Base-by-base conservation (phyloP, 1,284 basidiomycete genomes). In the Amylostereum chailletii region DNA sequence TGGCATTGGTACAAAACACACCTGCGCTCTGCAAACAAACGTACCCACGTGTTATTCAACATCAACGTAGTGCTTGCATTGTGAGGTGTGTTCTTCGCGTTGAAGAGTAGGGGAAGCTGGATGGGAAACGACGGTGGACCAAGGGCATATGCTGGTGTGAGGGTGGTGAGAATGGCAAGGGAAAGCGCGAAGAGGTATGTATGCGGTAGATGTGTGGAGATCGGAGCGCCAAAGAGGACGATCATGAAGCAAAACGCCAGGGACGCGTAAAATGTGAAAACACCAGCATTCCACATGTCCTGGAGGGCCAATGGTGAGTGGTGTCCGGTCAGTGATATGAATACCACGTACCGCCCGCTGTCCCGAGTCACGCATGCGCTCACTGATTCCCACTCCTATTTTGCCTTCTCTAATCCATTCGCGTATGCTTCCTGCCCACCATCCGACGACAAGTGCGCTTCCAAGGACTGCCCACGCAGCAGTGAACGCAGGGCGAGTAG, bases 11-110 rank as follows among this genome's bases (percentile, higher is more conserved):
- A 37, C 48, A n/a, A 41, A 6, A 81, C 88, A 62, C 58, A 94
- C 91, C 76, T 75, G 54, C 87, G 71, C 56, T 91, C 83, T 46
- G 79, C 85, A 60, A 94, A 90, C 33, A 95, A 71, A 42, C 87
- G 76, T 34, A 81, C 75, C 82, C 90, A 90, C 5, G 73, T 76
- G 54, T 81, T 62, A 42, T 79, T 69, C 36, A 68, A 70, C 51
- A 79, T 62, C 49, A 76, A 54, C 6, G 69, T 33, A 37, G 42
- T 27, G 4, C 34, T 6, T 26, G 36, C 36, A 31, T 31, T 30
- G 6, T 5, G 36, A 30, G 4, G 11, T 26, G 19, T 10, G 49
- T 41, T 11, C 45, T 32, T 27, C 7, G 44, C 7, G 11, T 27
- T 1, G 60, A 56, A 37, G 56, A 65, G 38, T 19, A 19, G 19